Evolutionary conservation across 768 basidiomycete species (phyloP), one percentile per base, ranked within the genome.

Genomic region (Mycena leptocephala): DNA sequence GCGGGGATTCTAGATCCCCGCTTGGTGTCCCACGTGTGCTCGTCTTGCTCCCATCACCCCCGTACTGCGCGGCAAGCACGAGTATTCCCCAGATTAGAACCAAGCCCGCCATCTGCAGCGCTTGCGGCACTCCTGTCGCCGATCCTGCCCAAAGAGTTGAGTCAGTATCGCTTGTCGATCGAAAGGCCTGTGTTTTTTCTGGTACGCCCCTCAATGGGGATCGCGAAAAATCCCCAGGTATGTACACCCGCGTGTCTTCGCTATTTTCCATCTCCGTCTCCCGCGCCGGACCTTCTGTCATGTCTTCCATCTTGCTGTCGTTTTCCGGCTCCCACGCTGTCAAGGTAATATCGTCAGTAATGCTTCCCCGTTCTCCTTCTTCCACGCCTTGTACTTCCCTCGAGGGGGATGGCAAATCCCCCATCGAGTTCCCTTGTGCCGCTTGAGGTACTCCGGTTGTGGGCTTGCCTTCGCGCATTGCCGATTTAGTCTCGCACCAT

Each of bases 341-440:
- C 4, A 71, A 63, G 14, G 26, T 39, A 63, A 30, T 71, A 33
- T 51, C 35, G 61, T 71, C 70, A 71, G 70, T 71, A 53, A 3
- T 13, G 18, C 39, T 22, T 20, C 20, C 43, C 0, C 16, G 1
- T 11, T 39, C 35, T 35, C 20, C 46, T 7, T 39, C 26, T 6
- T 28, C 61, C 0, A 22, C 32, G 35, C 16, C 48, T 24, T 37
- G 70, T 63, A 74, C 72, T 74, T 74, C 72, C 72, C 72, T 73
- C 72, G 72, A 58, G 72, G 72, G 72, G 72, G 72, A 26, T 46
- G 41, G 56, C 65, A 51, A 67, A 61, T 48, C 72, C 72, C 72
- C 72, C 72, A n/a, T 67, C 32, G 55, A 67, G 72, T 74, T 67
- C 58, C 30, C 56, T 22, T n/a, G 64, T 72, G 62, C 62, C 62